phyloP scores from a whole-genome alignment of 345 rosid species.

The Lepidium didymum region DNA sequence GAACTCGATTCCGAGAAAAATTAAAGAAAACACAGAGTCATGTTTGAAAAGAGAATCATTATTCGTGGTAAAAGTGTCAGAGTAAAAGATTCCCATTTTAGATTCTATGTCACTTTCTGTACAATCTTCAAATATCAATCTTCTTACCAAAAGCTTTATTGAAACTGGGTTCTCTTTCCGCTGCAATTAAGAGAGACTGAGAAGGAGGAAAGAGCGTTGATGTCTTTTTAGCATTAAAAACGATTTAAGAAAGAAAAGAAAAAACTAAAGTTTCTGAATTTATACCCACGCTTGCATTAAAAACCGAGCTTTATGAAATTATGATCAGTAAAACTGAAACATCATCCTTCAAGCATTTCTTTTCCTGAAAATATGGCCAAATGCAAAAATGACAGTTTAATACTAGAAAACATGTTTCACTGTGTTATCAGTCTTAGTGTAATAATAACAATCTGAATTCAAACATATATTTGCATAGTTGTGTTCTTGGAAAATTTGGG shows the following conservation, averaged over 20 bases:
- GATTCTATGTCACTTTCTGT: slow-evolving; percentile 56
- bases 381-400: not conserved
- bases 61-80: slow-evolving; percentile 33
- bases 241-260: not conserved
- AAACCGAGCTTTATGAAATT: slow-evolving; percentile 38
- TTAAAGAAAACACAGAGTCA: slow-evolving; percentile 52
- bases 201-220: slow-evolving; percentile 6
- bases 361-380: not conserved
- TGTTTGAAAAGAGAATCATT: slow-evolving; percentile 28
- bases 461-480: no score
- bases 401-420: not conserved
- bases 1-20: slow-evolving; percentile 17
- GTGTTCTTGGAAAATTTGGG: no score
- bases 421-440: no score
- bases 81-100: slow-evolving; percentile 58
- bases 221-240: not conserved
- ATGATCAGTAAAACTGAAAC: not conserved
- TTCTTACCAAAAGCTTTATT: slow-evolving; percentile 29
- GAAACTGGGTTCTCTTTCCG: slow-evolving; percentile 16
- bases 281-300: slow-evolving; percentile 88
- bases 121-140: slow-evolving; percentile 27
- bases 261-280: not conserved
- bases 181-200: slow-evolving; percentile 10
- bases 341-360: not conserved
- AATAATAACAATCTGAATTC: no score